Percentiles rank a stretch among this genome's conserved stretches.
Evolutionary conservation across 805 yeast genomes (phyloP).

Genomic region (Yarrowia yakushimensis): DNA sequence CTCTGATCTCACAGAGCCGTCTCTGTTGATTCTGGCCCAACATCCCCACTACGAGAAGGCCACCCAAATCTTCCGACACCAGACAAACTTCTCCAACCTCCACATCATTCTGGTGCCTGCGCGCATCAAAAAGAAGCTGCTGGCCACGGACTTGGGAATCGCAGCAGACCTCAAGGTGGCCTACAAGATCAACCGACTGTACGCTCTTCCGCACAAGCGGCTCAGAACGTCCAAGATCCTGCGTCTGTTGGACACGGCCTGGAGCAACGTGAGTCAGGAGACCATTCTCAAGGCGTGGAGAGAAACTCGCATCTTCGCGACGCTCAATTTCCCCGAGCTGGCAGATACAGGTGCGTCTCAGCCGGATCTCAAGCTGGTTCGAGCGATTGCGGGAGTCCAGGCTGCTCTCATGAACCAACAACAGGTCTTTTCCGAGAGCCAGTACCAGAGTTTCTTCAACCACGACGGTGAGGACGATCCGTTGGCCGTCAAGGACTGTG

Average conservation of each 20-base stretch:
- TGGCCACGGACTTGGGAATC: background rate
- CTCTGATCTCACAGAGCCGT: background rate
- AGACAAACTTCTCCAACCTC: constrained; percentile 13
- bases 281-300: constrained; percentile 6
- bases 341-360: background rate
- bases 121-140: background rate
- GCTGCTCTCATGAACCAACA: background rate
- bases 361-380: background rate
- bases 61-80: constrained; percentile 13
- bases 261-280: background rate
- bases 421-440: background rate
- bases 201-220: background rate
- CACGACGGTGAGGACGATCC: constrained; percentile 11
- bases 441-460: constrained; percentile 3
- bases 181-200: constrained; percentile 6
- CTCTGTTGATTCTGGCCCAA: constrained; percentile 2
- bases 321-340: constrained; percentile 3
- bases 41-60: constrained; percentile 14
- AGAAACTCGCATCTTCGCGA: constrained; percentile 3
- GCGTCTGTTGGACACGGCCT: background rate
- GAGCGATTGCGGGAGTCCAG: constrained; percentile 9
- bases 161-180: constrained; percentile 5
- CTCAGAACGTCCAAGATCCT: background rate
- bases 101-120: constrained; percentile 14
- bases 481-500: background rate